phyloP scores from a whole-genome alignment of 768 basidiomycete genomes.

The Tubosaeta sp. region DNA sequence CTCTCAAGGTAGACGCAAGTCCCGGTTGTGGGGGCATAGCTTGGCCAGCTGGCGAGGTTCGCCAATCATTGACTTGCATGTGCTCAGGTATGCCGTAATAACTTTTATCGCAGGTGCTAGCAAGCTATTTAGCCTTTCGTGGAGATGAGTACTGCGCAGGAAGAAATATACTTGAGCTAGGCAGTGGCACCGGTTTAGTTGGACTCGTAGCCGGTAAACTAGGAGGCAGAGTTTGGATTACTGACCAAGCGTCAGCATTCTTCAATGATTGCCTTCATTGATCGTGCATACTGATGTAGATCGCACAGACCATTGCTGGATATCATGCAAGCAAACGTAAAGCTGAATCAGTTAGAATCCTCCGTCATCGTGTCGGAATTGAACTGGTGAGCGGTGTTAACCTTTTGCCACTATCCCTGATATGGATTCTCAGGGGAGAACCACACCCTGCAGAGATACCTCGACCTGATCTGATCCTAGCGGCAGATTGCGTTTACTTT shows the following conservation, averaged over 20 bases:
- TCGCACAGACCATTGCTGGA: slow-evolving; percentile 61
- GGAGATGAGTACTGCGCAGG: slow-evolving; percentile 46
- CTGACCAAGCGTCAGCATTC: slow-evolving; percentile 73
- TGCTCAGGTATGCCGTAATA: neutral
- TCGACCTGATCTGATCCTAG: slow-evolving; percentile 68
- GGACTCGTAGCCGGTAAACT: slow-evolving; percentile 76
- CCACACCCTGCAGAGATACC: slow-evolving; percentile 44
- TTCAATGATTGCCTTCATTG: slow-evolving; percentile 5
- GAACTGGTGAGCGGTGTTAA: slow-evolving; percentile 60
- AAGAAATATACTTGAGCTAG: slow-evolving; percentile 73
- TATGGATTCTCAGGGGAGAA: slow-evolving; percentile 53
- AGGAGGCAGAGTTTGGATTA: slow-evolving; percentile 69
- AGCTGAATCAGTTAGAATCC: slow-evolving; percentile 54
- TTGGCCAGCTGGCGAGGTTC: slow-evolving; percentile 90
- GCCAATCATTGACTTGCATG: slow-evolving; percentile 11
- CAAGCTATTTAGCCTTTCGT: slow-evolving; percentile 64
- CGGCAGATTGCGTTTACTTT: slow-evolving; percentile 95
- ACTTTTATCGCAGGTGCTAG: slow-evolving; percentile 55
- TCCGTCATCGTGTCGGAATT: slow-evolving; percentile 63
- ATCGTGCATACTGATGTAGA: slow-evolving; percentile 8
- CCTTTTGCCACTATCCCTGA: neutral
- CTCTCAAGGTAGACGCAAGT: slow-evolving; percentile 67
- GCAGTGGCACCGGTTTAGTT: slow-evolving; percentile 91
- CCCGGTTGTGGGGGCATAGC: slow-evolving; percentile 91
- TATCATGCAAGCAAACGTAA: slow-evolving; percentile 75